These are phyloP conservation scores for Persicaria tinctoria DNA, from an alignment of 148 eudicot species.

Conservation along the genomic window DNA sequence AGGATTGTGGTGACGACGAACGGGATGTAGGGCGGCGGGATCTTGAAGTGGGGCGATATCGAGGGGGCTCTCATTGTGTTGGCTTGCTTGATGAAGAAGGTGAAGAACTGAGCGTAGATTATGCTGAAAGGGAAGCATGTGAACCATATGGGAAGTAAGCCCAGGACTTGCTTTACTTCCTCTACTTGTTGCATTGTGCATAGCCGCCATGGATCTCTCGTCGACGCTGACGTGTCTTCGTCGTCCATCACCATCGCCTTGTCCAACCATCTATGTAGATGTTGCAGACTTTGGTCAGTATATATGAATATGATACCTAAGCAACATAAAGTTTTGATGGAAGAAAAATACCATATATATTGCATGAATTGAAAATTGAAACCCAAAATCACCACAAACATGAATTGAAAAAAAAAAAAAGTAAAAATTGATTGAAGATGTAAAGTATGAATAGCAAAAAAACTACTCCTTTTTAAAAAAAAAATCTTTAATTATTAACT, in stretches of 20 bases:
- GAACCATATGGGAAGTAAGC: slow-evolving; percentile 50
- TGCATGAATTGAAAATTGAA: too few species aligned
- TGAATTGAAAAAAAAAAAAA: too few species aligned
- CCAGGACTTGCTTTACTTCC: slow-evolving; percentile 43
- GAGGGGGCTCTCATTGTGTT: slow-evolving; percentile 28
- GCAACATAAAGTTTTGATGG: too few species aligned
- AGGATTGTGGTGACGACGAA: slow-evolving; percentile 32
- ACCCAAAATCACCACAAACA: too few species aligned
- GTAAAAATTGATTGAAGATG: too few species aligned
- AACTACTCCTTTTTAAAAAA: too few species aligned
- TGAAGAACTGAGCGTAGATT: slow-evolving; percentile 40
- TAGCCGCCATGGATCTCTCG: slow-evolving; percentile 28
- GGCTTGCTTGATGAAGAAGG: slow-evolving; percentile 51
- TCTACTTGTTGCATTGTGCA: slow-evolving; percentile 39
- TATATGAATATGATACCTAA: too few species aligned
- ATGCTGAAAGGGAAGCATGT: slow-evolving; percentile 41
- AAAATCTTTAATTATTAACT: too few species aligned
- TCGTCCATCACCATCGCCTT: slow-evolving; percentile 31
- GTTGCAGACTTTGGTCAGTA: too few species aligned
- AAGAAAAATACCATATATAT: too few species aligned
- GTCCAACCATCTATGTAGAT: slow-evolving; percentile 33
- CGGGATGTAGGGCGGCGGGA: slow-evolving; percentile 43
- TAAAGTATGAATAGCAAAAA: too few species aligned
- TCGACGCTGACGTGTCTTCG: slow-evolving; percentile 19
- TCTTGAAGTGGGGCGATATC: slow-evolving; percentile 28